Percentiles rank a stretch among this genome's conserved stretches.
phyloP scores from a whole-genome alignment of 1,284 basidiomycete species.

The Inonotus hispidus region DNA sequence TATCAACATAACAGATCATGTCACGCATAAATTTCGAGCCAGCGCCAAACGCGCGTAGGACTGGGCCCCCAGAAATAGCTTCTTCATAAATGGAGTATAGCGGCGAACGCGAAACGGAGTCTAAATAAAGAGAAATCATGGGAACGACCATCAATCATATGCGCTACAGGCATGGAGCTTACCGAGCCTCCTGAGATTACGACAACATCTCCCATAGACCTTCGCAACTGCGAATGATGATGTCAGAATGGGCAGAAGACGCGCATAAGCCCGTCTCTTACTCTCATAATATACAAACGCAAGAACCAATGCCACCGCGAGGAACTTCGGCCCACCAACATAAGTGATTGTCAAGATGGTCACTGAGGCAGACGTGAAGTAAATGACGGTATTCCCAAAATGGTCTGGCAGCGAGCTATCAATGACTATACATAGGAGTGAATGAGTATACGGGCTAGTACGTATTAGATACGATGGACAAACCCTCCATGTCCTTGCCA shows the following conservation, averaged over 20 bases:
- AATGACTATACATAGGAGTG: slow-evolving; percentile 44
- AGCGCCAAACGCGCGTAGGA: slow-evolving; percentile 85
- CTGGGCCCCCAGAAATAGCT: slow-evolving; percentile 80
- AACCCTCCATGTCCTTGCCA: slow-evolving; percentile 90
- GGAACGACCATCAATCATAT: not conserved
- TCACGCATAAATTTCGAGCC: slow-evolving; percentile 81
- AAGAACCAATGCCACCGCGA: slow-evolving; percentile 55
- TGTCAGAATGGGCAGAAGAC: not conserved
- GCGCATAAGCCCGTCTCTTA: slow-evolving; percentile 28
- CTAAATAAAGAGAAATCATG: slow-evolving; percentile 31
- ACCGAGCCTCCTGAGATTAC: slow-evolving; percentile 86
- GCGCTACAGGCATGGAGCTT: slow-evolving; percentile 21
- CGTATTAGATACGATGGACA: not conserved
- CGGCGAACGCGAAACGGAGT: slow-evolving; percentile 86
- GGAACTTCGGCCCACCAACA: slow-evolving; percentile 73
- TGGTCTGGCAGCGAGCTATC: slow-evolving; percentile 85
- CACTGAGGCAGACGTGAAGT: slow-evolving; percentile 49
- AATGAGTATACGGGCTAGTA: not conserved
- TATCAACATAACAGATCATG: slow-evolving; percentile 82
- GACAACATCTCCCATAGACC: slow-evolving; percentile 81
- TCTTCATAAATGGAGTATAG: slow-evolving; percentile 91
- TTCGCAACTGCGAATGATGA: slow-evolving; percentile 37
- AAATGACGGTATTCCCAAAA: slow-evolving; percentile 72
- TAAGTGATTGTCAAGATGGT: slow-evolving; percentile 71
- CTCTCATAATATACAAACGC: slow-evolving; percentile 65